Evolutionary conservation across 1,284 basidiomycete genomes (phyloP), one percentile per base, ranked within the genome.

Genomic region (Tremellales sp.): DNA sequence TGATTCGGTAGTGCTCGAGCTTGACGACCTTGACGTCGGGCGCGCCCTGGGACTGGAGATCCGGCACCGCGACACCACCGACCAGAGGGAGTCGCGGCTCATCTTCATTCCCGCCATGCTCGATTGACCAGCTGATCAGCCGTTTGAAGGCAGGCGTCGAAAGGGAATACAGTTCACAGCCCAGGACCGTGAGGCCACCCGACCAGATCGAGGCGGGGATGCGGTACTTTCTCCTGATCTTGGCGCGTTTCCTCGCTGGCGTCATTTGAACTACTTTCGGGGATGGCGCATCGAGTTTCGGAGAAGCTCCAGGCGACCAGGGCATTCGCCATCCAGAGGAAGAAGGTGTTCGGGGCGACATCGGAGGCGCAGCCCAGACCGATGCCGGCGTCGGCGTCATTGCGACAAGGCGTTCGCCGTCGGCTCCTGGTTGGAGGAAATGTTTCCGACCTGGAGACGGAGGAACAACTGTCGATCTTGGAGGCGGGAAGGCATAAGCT

Each of bases 1-100:
- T 68, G 18, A 90, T 69, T 16, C 86, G 80, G 57, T 79, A 80
- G 9, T 78, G 77, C 61, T 88, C 84, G 58, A 74, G 62, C 57
- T 74, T 67, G 47, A 60, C 53, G 13, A 62, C 60, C 29, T 63
- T 68, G 40, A 68, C 53, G 33, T 70, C 65, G 2, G 73, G 65
- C 9, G 70, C 66, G 31, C 70, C 65, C 28, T 61, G 58, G 0
- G 65, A 65, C 42, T 68, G 57, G 24, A 73, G 48, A 40, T 74
- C 63, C 21, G 70, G 59, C 27, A 70, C 60, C n/a, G 71, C 71
- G 24, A 66, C 43, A 16, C 73, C 73, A 9, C 73, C 73, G 3
- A 59, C 50, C 0, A 74, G 43, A 0, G 67, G 68, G 2, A 74
- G 32, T 21, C 73, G 56, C 1, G 70, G 68, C 18, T 57, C 52